A percentile compares a stretch with the other conserved stretches of the same genome.
These are phyloP conservation scores for Kwoniella bestiolae DNA, from an alignment of 768 basidiomycete species.

Conservation along the genomic window DNA sequence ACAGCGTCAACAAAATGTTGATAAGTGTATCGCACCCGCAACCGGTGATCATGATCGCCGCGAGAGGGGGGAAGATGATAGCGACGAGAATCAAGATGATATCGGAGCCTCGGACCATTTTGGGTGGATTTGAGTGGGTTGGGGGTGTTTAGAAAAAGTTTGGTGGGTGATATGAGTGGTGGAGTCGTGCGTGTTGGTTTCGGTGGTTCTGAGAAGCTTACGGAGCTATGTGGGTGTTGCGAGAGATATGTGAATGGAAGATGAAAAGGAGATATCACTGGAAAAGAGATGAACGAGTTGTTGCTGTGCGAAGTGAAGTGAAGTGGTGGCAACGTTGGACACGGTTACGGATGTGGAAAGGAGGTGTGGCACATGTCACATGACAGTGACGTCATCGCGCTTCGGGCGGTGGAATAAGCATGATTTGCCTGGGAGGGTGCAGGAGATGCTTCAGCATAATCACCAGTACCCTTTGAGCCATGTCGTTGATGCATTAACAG, in stretches of 20 bases:
- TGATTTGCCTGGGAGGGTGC: no score
- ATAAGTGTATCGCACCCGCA: conserved; percentile 51
- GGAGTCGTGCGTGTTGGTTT: neutral
- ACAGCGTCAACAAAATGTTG: conserved; percentile 23
- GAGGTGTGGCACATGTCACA: neutral
- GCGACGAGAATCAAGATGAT: conserved; percentile 55
- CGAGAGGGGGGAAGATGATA: conserved; percentile 53
- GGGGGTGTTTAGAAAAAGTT: neutral
- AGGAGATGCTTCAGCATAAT: no score
- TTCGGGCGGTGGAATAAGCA: no score
- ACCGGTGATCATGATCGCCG: conserved; percentile 50
- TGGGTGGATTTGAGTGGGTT: conserved; percentile 17
- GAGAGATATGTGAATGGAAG: neutral
- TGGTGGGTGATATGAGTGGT: neutral
- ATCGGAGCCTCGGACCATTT: conserved; percentile 50
- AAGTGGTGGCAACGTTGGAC: no score
- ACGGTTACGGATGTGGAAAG: neutral
- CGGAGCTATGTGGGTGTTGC: neutral
- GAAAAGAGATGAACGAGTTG: neutral
- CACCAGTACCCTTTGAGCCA: no score
- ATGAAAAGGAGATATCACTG: neutral
- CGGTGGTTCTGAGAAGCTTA: no score
- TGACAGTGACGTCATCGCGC: neutral
- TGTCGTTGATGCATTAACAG: no score
- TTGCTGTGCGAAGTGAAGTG: conserved; percentile 6